Percentiles rank a stretch among this genome's conserved stretches.
These are phyloP conservation scores for Zygotorulaspora mrakii DNA, from an alignment of 1,139 yeast species.

Conservation along the genomic window DNA sequence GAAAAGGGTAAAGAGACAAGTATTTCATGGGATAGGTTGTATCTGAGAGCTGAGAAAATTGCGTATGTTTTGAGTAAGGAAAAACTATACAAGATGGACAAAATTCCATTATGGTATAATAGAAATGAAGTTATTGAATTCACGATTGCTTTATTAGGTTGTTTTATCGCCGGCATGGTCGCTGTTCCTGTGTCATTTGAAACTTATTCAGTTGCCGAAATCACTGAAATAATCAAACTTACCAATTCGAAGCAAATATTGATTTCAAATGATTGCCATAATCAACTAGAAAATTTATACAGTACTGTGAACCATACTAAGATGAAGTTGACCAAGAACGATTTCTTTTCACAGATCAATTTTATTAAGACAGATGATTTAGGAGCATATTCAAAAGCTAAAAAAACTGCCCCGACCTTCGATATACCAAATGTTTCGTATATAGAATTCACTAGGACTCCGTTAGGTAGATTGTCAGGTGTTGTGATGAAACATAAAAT, in stretches of 20 bases:
- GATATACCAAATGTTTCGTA: conserved; percentile 82
- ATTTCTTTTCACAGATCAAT: conserved; percentile 41
- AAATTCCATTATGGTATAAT: conserved; percentile 80
- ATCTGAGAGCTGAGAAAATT: conserved; percentile 76
- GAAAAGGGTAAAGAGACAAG: conserved; percentile 74
- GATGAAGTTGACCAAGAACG: conserved; percentile 52
- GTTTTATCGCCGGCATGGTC: conserved; percentile 88
- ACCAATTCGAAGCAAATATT: conserved; percentile 78
- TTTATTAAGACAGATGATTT: conserved; percentile 88
- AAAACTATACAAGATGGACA: conserved; percentile 71
- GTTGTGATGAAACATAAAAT: conserved; percentile 90
- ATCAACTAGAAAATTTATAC: conserved; percentile 61
- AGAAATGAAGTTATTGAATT: conserved; percentile 83
- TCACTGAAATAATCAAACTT: conserved; percentile 63
- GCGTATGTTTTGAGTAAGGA: conserved; percentile 83
- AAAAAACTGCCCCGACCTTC: conserved; percentile 59
- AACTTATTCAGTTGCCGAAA: conserved; percentile 58
- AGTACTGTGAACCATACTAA: conserved; percentile 39
- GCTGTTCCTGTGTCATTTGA: conserved; percentile 90
- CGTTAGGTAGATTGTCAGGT: conserved; percentile 88
- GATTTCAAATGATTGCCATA: conserved; percentile 74
- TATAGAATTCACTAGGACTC: conserved; percentile 86
- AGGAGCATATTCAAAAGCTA: conserved; percentile 64
- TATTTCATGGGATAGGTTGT: conserved; percentile 88
- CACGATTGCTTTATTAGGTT: conserved; percentile 80